These are phyloP conservation scores for Dorcoceras hygrometricum DNA, from an alignment of 257 asterid species.

Conservation along the genomic window DNA sequence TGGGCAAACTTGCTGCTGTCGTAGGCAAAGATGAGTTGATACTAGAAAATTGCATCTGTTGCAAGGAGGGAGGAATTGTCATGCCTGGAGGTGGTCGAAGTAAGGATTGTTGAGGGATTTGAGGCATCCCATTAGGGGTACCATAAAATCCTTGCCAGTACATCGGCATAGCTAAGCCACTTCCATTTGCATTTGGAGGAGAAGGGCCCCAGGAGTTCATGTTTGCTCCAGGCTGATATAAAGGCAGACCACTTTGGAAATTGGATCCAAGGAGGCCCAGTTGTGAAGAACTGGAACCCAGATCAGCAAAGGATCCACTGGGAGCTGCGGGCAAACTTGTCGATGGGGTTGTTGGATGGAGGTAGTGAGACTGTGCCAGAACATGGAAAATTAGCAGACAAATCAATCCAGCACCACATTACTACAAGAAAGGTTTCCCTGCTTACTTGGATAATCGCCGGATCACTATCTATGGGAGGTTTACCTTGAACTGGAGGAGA, in stretches of 20 bases:
- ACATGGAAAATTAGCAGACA: slow-evolving; percentile 22
- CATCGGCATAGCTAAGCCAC: slow-evolving; percentile 84
- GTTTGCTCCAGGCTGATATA: slow-evolving; percentile 92
- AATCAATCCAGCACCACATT: slow-evolving; percentile 16
- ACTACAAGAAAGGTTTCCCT: slow-evolving; percentile 3
- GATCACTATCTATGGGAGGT: slow-evolving; percentile 70
- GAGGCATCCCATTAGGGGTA: slow-evolving; percentile 73
- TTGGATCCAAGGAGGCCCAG: slow-evolving; percentile 59
- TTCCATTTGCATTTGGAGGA: slow-evolving; percentile 65
- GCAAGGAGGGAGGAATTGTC: slow-evolving; percentile 73
- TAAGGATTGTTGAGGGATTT: slow-evolving; percentile 72
- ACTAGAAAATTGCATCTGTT: slow-evolving; percentile 70
- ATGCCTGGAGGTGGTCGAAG: slow-evolving; percentile 83
- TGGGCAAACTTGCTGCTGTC: slow-evolving; percentile 44
- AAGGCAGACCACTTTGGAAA: slow-evolving; percentile 67
- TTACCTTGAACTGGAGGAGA: slow-evolving; percentile 77
- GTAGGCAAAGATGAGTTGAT: slow-evolving; percentile 58
- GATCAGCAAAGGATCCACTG: slow-evolving; percentile 49
- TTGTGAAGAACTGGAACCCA: slow-evolving; percentile 59
- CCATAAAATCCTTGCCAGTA: slow-evolving; percentile 96
- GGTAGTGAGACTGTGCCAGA: slow-evolving; percentile 81
- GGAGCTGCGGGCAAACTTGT: slow-evolving; percentile 64
- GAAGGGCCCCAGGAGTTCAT: slow-evolving; percentile 84
- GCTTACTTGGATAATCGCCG: slow-evolving; percentile 95
- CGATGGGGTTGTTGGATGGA: slow-evolving; percentile 58